phyloP scores from a whole-genome alignment of 345 rosid genomes.

The Bruguiera parviflora region DNA sequence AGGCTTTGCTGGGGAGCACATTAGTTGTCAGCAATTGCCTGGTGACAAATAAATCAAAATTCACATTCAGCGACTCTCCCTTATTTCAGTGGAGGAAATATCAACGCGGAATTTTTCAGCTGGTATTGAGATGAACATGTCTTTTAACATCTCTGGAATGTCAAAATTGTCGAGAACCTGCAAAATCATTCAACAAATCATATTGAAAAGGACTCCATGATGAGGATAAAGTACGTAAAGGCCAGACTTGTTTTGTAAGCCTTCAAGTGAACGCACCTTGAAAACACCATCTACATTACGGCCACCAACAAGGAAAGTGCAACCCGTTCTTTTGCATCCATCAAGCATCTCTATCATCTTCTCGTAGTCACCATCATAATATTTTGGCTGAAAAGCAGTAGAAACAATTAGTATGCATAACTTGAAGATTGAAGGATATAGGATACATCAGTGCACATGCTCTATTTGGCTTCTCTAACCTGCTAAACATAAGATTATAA shows the following conservation, averaged over 20 bases:
- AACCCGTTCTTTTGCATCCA: conserved; percentile 70
- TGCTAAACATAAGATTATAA: too few species aligned
- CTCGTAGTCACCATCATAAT: conserved; percentile 57
- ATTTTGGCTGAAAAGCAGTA: conserved; percentile 62
- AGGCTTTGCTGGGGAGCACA: neutral
- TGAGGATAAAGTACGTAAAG: neutral
- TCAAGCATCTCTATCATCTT: conserved; percentile 70
- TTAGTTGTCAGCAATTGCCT: neutral
- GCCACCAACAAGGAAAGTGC: conserved; percentile 83
- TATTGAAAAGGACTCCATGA: conserved; percentile 2
- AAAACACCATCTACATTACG: conserved; percentile 76
- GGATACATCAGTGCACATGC: too few species aligned
- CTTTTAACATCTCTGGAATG: conserved; percentile 60
- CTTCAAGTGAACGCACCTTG: conserved; percentile 41
- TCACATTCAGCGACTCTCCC: conserved; percentile 35
- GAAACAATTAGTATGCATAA: conserved; percentile 4
- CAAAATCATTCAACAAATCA: conserved; percentile 8
- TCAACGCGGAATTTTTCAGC: conserved; percentile 65
- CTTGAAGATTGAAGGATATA: neutral
- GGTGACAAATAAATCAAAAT: neutral
- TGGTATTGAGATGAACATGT: conserved; percentile 71
- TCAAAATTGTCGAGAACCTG: conserved; percentile 84
- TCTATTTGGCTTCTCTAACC: too few species aligned
- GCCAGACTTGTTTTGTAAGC: neutral
- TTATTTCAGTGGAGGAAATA: conserved; percentile 71